Evolutionary conservation across 176 grass and related monocot genomes (phyloP).

Genomic region (Stipa capillata): DNA sequence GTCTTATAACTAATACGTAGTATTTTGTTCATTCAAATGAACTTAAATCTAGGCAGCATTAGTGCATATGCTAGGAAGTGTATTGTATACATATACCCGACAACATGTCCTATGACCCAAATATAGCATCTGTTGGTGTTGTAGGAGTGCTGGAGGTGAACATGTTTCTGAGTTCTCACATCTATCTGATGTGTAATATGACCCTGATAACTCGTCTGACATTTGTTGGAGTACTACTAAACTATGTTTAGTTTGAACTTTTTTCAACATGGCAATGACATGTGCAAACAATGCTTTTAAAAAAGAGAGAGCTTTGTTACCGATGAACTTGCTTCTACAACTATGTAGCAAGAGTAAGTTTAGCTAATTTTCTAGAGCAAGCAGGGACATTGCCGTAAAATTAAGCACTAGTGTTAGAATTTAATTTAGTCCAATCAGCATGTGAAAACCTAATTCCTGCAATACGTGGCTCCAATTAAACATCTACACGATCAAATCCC

Average conservation of each 20-base stretch:
- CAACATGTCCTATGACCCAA: background rate
- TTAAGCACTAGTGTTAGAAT: background rate
- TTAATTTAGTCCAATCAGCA: background rate
- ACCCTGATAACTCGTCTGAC: background rate
- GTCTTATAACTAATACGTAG: background rate
- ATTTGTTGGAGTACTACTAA: background rate
- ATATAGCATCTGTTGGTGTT: background rate
- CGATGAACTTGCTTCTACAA: background rate
- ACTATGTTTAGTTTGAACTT: background rate
- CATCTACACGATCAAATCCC: background rate
- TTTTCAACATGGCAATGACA: background rate
- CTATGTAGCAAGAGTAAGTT: background rate
- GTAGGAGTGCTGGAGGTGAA: background rate
- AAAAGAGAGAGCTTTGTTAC: background rate
- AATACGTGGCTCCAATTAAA: too few species aligned
- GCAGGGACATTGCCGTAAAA: background rate
- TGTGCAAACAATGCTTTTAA: background rate
- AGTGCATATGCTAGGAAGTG: background rate
- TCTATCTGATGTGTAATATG: background rate
- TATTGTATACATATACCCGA: background rate
- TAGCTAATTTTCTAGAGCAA: background rate
- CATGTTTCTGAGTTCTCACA: background rate
- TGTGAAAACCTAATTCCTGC: background rate
- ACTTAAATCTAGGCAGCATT: background rate
- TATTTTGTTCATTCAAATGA: background rate